Conservation (phyloP, 1,139 yeast species). For the Nadsonia starkeyi-henricii region DNA sequence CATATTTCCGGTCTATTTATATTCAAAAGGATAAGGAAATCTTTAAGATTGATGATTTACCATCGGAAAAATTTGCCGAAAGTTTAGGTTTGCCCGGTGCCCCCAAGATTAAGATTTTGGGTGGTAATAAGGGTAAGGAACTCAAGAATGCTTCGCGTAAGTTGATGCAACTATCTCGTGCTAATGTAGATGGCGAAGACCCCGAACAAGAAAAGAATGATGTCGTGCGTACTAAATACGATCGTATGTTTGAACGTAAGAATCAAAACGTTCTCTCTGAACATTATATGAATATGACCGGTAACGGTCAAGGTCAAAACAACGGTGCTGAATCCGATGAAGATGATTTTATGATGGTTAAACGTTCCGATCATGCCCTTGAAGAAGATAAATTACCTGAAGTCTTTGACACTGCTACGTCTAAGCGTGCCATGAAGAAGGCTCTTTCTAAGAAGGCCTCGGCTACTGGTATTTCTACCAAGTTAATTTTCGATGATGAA, state of each 20-base stretch:
- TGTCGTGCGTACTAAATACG: conserved; percentile 67
- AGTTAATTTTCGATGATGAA: conserved; percentile 81
- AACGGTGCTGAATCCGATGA: conserved; percentile 43
- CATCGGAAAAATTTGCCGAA: conserved; percentile 71
- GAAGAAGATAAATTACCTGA: conserved; percentile 44
- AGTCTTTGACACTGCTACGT: conserved; percentile 40
- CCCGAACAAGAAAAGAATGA: conserved; percentile 23
- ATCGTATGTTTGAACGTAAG: conserved; percentile 88
- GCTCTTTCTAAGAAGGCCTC: conserved; percentile 76
- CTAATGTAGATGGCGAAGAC: conserved; percentile 54
- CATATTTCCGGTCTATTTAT: conserved; percentile 73
- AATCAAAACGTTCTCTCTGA: conserved; percentile 88
- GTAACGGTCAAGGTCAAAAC: conserved; percentile 21
- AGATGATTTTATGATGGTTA: conserved; percentile 60
- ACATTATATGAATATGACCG: conserved; percentile 55
- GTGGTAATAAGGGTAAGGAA: conserved; percentile 42
- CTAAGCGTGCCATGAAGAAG: conserved; percentile 77
- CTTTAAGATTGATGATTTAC: conserved; percentile 61
- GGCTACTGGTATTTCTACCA: conserved; percentile 46
- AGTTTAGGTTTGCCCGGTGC: conserved; percentile 93
- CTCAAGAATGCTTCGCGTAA: conserved; percentile 72
- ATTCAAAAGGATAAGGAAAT: conserved; percentile 81
- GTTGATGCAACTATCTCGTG: conserved; percentile 40
- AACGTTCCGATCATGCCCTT: conserved; percentile 59
- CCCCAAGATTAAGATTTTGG: conserved; percentile 72